These are phyloP conservation scores for Yamadazyma pseudoaaseri DNA, from an alignment of 1,139 yeast genomes.

Conservation along the genomic window DNA sequence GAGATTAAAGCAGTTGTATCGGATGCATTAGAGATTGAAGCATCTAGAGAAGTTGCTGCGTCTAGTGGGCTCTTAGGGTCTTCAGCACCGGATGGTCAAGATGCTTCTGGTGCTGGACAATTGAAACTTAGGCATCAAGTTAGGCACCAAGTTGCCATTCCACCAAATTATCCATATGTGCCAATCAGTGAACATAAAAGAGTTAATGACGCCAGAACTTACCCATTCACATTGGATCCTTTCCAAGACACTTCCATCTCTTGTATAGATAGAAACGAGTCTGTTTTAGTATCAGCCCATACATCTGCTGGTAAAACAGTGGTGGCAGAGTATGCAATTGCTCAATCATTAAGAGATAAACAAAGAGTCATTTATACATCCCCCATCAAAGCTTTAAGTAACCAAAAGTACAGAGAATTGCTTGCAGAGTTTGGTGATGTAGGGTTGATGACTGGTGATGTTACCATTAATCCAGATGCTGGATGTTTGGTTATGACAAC, in stretches of 20 bases:
- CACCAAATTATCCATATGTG: slow-evolving; percentile 81
- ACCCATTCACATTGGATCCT: slow-evolving; percentile 91
- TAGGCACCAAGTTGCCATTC: slow-evolving; percentile 96
- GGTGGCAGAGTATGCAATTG: slow-evolving; percentile 98
- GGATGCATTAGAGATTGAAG: slow-evolving; percentile 88
- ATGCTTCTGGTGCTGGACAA: slow-evolving; percentile 37
- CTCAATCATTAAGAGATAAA: slow-evolving; percentile 85
- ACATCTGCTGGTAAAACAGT: slow-evolving; percentile 99
- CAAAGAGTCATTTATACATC: slow-evolving; percentile 96
- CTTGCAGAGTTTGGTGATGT: slow-evolving; percentile 93
- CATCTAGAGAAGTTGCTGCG: slow-evolving; percentile 81
- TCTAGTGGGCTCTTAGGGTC: slow-evolving; percentile 63
- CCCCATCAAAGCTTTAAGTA: slow-evolving; percentile 94
- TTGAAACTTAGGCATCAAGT: slow-evolving; percentile 87
- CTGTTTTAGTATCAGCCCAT: slow-evolving; percentile 97
- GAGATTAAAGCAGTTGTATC: slow-evolving; percentile 70
- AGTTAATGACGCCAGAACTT: slow-evolving; percentile 71
- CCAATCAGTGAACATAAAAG: slow-evolving; percentile 89
- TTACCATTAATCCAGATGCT: slow-evolving; percentile 94
- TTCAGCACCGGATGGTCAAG: slow-evolving; percentile 21
- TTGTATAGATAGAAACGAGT: slow-evolving; percentile 89
- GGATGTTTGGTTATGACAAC: slow-evolving; percentile 98
- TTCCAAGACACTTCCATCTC: slow-evolving; percentile 96
- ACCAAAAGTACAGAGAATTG: slow-evolving; percentile 93
- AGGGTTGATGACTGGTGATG: slow-evolving; percentile 98